These are phyloP conservation scores for Ceratocystiopsis minuta DNA, from an alignment of 2,329 filamentous ascomycete species.

Conservation along the genomic window DNA sequence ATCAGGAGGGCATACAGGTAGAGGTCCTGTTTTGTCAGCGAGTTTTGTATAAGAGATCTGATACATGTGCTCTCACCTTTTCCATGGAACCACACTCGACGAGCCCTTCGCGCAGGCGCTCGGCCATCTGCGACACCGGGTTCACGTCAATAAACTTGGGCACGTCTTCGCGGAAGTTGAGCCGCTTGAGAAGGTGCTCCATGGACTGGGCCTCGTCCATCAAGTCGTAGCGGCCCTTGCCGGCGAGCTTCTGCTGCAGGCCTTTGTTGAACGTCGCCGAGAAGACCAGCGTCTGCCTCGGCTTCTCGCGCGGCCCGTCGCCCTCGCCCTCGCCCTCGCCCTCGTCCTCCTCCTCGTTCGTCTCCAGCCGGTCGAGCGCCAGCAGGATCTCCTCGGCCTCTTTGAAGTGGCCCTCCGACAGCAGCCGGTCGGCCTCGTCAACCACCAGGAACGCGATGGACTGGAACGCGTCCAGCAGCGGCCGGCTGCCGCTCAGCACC, in stretches of 20 bases:
- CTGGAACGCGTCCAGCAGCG: conserved; percentile 52
- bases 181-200: conserved; percentile 78
- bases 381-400: conserved; percentile 79
- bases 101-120: conserved; percentile 69
- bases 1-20: conserved; percentile 81
- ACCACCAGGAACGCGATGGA: conserved; percentile 68
- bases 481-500: conserved; percentile 59
- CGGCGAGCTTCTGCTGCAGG: conserved; percentile 75
- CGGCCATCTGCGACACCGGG: conserved; percentile 74
- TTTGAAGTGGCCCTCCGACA: conserved; percentile 89
- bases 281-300: conserved; percentile 81
- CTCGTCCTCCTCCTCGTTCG: conserved; percentile 31
- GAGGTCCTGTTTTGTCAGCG: conserved; percentile 69
- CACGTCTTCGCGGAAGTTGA: conserved; percentile 69
- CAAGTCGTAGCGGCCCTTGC: conserved; percentile 51
- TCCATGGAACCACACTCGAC: conserved; percentile 87
- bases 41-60: not conserved
- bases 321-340: conserved; percentile 29
- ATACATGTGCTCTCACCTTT: too few species aligned
- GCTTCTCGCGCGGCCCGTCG: conserved; percentile 14
- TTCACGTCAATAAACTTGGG: conserved; percentile 90
- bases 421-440: conserved; percentile 81
- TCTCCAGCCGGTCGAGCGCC: conserved; percentile 55
- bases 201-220: conserved; percentile 64
- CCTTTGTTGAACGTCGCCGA: conserved; percentile 90